A percentile compares a stretch with the other conserved stretches of the same genome.
These are phyloP conservation scores for Rhizoclosmatium sp. DNA, from an alignment of 192 early-diverging fungal genomes.

Conservation along the genomic window DNA sequence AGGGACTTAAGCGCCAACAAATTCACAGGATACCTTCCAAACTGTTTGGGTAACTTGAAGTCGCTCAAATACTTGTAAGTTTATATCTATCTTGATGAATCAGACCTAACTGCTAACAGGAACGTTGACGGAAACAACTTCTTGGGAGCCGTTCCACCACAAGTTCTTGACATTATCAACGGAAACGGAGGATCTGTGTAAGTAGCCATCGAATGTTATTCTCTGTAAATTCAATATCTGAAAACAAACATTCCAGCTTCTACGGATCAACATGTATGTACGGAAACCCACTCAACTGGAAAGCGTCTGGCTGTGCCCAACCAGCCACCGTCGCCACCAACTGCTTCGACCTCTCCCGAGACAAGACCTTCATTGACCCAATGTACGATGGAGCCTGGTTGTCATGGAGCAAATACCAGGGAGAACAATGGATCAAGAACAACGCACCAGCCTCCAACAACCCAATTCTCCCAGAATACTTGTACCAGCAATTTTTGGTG, in stretches of 20 bases:
- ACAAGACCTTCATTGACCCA: conserved; percentile 5
- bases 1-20: conserved; percentile 12
- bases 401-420: background rate
- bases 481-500: background rate
- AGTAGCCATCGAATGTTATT: background rate
- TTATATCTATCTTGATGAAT: background rate
- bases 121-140: background rate
- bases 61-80: conserved; percentile 5
- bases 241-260: background rate
- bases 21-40: background rate
- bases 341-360: conserved; percentile 14
- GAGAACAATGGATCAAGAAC: background rate
- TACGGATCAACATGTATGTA: background rate
- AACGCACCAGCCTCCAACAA: background rate
- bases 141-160: background rate
- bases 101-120: background rate
- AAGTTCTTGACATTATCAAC: background rate
- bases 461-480: background rate
- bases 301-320: background rate
- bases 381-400: conserved; percentile 12
- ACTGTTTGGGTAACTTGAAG: background rate
- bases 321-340: background rate
- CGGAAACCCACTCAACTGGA: background rate
- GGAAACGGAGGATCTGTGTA: conserved; percentile 8
- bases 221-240: background rate